Conservation (phyloP, 352 stramenopile genomes). For the Globisporangium emineosum region DNA sequence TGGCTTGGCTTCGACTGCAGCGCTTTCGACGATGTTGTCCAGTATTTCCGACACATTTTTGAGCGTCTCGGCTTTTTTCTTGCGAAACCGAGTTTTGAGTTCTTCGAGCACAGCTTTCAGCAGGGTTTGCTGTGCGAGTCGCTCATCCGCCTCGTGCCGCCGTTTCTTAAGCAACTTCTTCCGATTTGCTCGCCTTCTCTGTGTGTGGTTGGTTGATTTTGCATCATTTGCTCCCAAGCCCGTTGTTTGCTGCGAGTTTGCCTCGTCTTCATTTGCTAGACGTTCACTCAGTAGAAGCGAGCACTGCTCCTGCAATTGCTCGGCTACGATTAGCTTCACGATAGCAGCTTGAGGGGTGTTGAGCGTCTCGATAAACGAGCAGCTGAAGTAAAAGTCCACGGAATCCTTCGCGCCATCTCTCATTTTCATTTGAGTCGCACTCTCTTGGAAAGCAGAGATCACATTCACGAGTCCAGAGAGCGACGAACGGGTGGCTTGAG, state of each 20-base stretch:
- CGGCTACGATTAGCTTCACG: conserved; percentile 64
- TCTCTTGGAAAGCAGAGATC: conserved; percentile 9
- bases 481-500: background rate
- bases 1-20: conserved; percentile 20
- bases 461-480: conserved; percentile 10
- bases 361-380: conserved; percentile 37
- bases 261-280: conserved; percentile 40
- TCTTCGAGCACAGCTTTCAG: conserved; percentile 45
- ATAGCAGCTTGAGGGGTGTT: conserved; percentile 45
- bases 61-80: conserved; percentile 22
- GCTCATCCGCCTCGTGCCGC: conserved; percentile 38
- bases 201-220: conserved; percentile 36
- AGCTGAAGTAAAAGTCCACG: conserved; percentile 42
- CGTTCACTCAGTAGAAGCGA: conserved; percentile 61
- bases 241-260: background rate
- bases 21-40: conserved; percentile 35
- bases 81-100: conserved; percentile 27
- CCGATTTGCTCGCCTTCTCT: conserved; percentile 53
- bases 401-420: background rate
- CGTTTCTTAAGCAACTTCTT: conserved; percentile 71
- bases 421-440: background rate
- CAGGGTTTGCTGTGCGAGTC: conserved; percentile 30
- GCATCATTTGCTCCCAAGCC: background rate
- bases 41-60: conserved; percentile 34
- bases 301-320: conserved; percentile 71